phyloP scores from a whole-genome alignment of 1,284 basidiomycete genomes.

The Inonotus hispidus region DNA sequence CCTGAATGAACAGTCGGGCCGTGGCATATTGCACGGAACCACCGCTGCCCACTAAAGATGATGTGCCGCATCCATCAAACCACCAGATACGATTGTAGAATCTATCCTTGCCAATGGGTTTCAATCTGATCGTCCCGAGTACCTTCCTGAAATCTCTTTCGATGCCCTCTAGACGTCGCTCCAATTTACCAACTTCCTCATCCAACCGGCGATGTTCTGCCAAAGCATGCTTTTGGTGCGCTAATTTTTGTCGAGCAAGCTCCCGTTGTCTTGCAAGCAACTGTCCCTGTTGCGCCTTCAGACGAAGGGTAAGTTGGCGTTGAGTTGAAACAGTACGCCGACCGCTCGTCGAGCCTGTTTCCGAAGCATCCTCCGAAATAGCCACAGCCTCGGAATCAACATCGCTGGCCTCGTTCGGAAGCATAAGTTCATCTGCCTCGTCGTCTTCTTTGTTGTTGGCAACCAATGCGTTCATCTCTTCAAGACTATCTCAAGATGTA shows the following conservation, averaged over 20 bases:
- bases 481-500: slow-evolving; percentile 42
- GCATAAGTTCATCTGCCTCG: slow-evolving; percentile 27
- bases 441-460: slow-evolving; percentile 50
- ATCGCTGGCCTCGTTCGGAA: slow-evolving; percentile 61
- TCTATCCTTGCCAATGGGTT: slow-evolving; percentile 86
- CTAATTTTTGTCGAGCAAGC: slow-evolving; percentile 66
- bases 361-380: slow-evolving; percentile 48
- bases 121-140: slow-evolving; percentile 76
- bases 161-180: slow-evolving; percentile 76
- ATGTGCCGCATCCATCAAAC: slow-evolving; percentile 94
- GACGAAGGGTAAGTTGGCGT: slow-evolving; percentile 47
- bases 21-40: slow-evolving; percentile 81
- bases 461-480: slow-evolving; percentile 66
- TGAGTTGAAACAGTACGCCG: slow-evolving; percentile 42
- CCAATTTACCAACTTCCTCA: slow-evolving; percentile 81
- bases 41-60: slow-evolving; percentile 67
- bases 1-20: slow-evolving; percentile 88
- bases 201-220: slow-evolving; percentile 78
- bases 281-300: slow-evolving; percentile 42
- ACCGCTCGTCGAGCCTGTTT: slow-evolving; percentile 38
- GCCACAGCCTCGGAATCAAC: slow-evolving; percentile 36
- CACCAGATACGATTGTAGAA: slow-evolving; percentile 97
- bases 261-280: slow-evolving; percentile 74
- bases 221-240: slow-evolving; percentile 62
- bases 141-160: slow-evolving; percentile 92